Conservation (phyloP, 257 asterid species). For the Thymus mandschuricus region DNA sequence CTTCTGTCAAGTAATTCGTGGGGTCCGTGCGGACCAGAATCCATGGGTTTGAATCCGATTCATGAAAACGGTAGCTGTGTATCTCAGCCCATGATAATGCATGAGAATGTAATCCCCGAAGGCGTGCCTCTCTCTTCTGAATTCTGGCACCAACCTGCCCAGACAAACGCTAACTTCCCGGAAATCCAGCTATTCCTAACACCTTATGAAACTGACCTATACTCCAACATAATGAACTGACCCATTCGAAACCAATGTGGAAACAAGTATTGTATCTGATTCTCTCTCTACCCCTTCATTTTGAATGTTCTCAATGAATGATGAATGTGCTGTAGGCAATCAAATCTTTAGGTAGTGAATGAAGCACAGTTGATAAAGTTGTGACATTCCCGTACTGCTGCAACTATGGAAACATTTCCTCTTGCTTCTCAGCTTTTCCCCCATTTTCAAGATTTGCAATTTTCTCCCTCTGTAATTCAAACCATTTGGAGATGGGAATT, state of each 20-base stretch:
- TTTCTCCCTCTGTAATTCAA: background rate
- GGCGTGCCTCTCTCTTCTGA: conserved; percentile 56
- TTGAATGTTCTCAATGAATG: background rate
- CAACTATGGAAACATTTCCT: background rate
- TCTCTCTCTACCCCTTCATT: too few species aligned
- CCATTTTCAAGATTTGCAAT: background rate
- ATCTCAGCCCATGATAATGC: conserved; percentile 44
- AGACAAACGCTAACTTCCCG: conserved; percentile 42
- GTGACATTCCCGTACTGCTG: background rate
- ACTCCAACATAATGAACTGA: conserved; percentile 46
- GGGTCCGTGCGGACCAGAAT: conserved; percentile 58
- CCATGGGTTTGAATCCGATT: conserved; percentile 39
- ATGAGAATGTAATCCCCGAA: conserved; percentile 43
- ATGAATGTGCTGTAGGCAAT: background rate
- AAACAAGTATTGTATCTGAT: too few species aligned
- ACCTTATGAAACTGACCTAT: conserved; percentile 52
- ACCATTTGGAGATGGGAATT: background rate
- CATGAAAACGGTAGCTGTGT: conserved; percentile 40
- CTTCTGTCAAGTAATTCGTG: conserved; percentile 89
- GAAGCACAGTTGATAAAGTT: background rate
- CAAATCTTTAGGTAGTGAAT: background rate
- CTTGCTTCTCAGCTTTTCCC: background rate
- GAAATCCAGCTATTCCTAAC: conserved; percentile 52
- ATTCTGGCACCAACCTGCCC: conserved; percentile 53
- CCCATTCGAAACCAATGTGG: background rate